A percentile compares a stretch with the other conserved stretches of the same genome.
Conservation (phyloP, 139 green algal genomes). For the Deuterostichococcus epilithicus region DNA sequence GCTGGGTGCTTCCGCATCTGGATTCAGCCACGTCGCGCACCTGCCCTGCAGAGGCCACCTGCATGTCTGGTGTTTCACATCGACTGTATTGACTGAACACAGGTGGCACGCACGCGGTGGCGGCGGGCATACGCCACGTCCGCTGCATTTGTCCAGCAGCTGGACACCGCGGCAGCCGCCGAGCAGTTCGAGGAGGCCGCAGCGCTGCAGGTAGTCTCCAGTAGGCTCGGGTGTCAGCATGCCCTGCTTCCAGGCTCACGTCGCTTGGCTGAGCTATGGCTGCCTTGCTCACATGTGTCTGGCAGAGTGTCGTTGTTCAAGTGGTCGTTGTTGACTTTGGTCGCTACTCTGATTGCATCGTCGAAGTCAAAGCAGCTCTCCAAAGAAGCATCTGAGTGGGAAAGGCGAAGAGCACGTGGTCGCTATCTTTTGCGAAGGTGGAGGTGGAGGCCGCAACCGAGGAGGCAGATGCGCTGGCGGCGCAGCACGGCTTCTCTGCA, state of each 20-base stretch:
- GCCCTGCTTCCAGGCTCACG: too few relatives aligned
- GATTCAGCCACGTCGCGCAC: not conserved
- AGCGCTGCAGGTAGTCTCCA: slow-evolving; percentile 4
- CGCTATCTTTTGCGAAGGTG: not conserved
- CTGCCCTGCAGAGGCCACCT: not conserved
- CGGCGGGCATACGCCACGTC: not conserved
- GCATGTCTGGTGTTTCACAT: not conserved
- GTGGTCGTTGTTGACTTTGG: too few relatives aligned
- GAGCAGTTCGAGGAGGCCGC: slow-evolving; percentile 22
- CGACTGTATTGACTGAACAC: not conserved
- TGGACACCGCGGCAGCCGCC: slow-evolving; percentile 12
- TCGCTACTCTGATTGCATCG: too few relatives aligned
- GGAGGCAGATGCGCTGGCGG: slow-evolving; percentile 10
- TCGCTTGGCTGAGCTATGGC: too few relatives aligned
- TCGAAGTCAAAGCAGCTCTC: too few relatives aligned
- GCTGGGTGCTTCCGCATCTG: not conserved
- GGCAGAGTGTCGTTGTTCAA: too few relatives aligned
- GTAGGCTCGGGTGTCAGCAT: not conserved
- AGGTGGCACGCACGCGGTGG: not conserved
- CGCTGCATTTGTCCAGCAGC: not conserved
- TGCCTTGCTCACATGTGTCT: too few relatives aligned
- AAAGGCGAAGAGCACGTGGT: not conserved
- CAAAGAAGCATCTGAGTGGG: too few relatives aligned
- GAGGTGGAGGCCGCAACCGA: slow-evolving; percentile 9
- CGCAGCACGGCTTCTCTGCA: slow-evolving; percentile 8